phyloP scores from a whole-genome alignment of 23 red algal species.

The Chondrus crispus region DNA sequence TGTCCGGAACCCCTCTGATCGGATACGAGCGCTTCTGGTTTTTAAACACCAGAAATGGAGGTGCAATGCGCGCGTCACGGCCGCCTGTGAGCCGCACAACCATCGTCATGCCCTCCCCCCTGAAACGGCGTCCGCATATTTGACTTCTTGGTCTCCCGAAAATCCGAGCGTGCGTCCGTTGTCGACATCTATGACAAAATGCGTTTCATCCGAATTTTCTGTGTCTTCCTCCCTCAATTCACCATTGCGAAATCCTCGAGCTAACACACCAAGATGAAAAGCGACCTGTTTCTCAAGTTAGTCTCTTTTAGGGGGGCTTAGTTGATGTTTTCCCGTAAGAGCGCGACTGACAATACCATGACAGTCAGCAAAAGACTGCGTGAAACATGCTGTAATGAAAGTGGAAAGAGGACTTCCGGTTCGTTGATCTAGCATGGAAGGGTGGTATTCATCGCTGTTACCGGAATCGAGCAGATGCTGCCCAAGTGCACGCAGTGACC shows the following conservation, averaged over 20 bases:
- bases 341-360: conserved; percentile 22
- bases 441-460: background rate
- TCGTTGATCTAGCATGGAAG: background rate
- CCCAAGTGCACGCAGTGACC: background rate
- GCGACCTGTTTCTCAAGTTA: conserved; percentile 11
- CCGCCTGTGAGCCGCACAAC: conserved; percentile 3
- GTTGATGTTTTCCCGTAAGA: background rate
- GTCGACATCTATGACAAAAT: conserved; percentile 31
- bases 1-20: background rate
- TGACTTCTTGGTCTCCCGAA: background rate
- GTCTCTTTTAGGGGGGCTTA: background rate
- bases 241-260: background rate
- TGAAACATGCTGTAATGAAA: background rate
- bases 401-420: background rate
- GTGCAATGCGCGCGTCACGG: background rate
- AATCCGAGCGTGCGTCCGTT: conserved; percentile 9
- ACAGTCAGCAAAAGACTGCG: background rate
- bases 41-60: conserved; percentile 14
- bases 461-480: background rate
- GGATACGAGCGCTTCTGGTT: conserved; percentile 10
- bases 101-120: conserved; percentile 39
- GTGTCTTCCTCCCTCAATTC: background rate
- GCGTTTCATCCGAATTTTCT: conserved; percentile 22
- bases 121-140: conserved; percentile 26
- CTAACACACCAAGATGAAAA: conserved; percentile 2